These are phyloP conservation scores for Goffeauzyma gilvescens DNA, from an alignment of 768 basidiomycete species.

Conservation along the genomic window DNA sequence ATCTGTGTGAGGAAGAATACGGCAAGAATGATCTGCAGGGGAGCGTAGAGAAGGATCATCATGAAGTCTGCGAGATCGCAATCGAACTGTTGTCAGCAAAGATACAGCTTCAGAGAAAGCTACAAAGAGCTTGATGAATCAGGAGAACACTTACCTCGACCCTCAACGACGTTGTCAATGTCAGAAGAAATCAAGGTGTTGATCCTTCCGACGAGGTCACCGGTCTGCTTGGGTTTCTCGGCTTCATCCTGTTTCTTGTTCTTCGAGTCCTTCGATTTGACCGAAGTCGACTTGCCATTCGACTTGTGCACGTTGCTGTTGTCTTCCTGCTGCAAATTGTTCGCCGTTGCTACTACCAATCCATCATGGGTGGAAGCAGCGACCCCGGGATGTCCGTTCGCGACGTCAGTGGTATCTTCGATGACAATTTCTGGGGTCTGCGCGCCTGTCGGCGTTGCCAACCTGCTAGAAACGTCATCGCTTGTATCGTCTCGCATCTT, in stretches of 20 bases:
- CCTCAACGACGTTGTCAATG: slow-evolving; percentile 34
- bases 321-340: not conserved
- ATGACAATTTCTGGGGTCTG: slow-evolving; percentile 6
- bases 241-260: slow-evolving; percentile 25
- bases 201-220: slow-evolving; percentile 51
- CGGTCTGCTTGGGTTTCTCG: slow-evolving; percentile 10
- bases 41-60: slow-evolving; percentile 32
- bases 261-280: slow-evolving; percentile 10
- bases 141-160: too few species aligned
- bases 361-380: too few species aligned
- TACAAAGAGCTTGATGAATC: too few species aligned
- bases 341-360: too few species aligned
- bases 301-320: not conserved
- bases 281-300: not conserved
- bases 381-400: not conserved
- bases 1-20: slow-evolving; percentile 36
- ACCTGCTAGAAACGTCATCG: slow-evolving; percentile 14
- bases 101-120: too few species aligned
- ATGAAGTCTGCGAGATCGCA: slow-evolving; percentile 35
- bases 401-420: not conserved
- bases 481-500: slow-evolving; percentile 40
- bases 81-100: too few species aligned
- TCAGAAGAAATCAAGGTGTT: slow-evolving; percentile 61
- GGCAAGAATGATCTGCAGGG: slow-evolving; percentile 35
- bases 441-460: not conserved